These are phyloP conservation scores for Aquilaria agallochum DNA, from an alignment of 441 rosid species.

Conservation along the genomic window DNA sequence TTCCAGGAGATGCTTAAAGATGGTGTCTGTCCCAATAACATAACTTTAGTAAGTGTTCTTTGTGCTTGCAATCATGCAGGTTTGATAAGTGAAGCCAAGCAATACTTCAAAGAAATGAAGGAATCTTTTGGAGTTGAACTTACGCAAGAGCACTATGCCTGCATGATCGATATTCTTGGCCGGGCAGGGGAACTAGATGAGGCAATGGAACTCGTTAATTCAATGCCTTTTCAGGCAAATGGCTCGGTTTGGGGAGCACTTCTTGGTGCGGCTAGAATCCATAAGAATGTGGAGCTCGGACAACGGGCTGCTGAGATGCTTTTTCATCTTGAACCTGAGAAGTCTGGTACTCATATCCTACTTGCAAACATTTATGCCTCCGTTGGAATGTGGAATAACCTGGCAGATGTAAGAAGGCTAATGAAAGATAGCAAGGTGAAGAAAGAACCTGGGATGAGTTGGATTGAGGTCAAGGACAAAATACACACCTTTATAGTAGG, in stretches of 20 bases:
- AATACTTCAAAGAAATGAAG: constrained; percentile 48
- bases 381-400: constrained; percentile 57
- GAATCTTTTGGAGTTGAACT: constrained; percentile 41
- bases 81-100: constrained; percentile 49
- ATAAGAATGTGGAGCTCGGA: constrained; percentile 60
- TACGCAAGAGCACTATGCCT: constrained; percentile 61
- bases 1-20: constrained; percentile 52
- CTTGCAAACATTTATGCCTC: constrained; percentile 66
- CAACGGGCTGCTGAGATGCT: constrained; percentile 58
- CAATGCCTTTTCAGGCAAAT: constrained; percentile 56
- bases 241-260: constrained; percentile 66
- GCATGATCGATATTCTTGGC: constrained; percentile 70
- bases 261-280: constrained; percentile 68
- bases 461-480: constrained; percentile 66
- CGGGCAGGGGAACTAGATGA: constrained; percentile 56
- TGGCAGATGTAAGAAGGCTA: constrained; percentile 44
- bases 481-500: constrained; percentile 61
- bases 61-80: constrained; percentile 76
- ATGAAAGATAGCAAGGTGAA: constrained; percentile 57
- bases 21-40: constrained; percentile 50
- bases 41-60: constrained; percentile 60
- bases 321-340: constrained; percentile 52
- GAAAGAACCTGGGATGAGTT: constrained; percentile 69
- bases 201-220: constrained; percentile 49
- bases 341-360: constrained; percentile 59